Conservation (phyloP, 2,329 filamentous ascomycete genomes). For the Ascochyta koolunga region DNA sequence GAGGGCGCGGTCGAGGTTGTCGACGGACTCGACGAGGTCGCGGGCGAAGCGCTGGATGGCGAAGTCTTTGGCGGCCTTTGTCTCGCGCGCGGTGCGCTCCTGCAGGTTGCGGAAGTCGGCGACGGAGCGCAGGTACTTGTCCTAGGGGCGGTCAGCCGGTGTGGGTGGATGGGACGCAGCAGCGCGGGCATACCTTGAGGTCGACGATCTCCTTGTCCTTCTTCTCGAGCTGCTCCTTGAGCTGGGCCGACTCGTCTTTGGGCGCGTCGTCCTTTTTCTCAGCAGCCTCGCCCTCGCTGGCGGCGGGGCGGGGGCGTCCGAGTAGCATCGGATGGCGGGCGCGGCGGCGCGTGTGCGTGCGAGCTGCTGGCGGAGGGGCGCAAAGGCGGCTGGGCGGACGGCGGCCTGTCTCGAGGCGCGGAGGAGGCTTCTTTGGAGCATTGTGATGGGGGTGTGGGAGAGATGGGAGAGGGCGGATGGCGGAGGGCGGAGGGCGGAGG, state of each 20-base stretch:
- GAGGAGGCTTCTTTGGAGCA: conserved; percentile 59
- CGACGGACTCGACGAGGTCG: conserved; percentile 92
- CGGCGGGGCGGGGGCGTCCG: conserved; percentile 54
- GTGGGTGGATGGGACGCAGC: neutral
- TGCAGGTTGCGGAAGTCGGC: conserved; percentile 99
- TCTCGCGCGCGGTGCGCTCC: conserved; percentile 89
- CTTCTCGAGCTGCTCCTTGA: conserved; percentile 71
- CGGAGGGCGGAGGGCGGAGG: conserved; percentile 1
- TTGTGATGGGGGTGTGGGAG: conserved; percentile 35
- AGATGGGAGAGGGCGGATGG: neutral
- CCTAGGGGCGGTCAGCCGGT: conserved; percentile 60
- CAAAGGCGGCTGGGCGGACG: conserved; percentile 49
- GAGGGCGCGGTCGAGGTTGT: conserved; percentile 96
- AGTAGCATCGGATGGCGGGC: conserved; percentile 53
- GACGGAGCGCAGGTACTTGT: conserved; percentile 90
- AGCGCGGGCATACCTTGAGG: conserved; percentile 71
- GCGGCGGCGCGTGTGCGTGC: conserved; percentile 39
- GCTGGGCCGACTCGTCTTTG: conserved; percentile 35
- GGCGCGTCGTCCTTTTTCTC: conserved; percentile 56
- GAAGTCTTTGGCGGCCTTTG: conserved; percentile 85
- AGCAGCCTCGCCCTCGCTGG: conserved; percentile 47
- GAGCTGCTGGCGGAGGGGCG: conserved; percentile 42
- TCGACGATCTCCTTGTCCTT: conserved; percentile 77
- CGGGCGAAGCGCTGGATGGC: conserved; percentile 93
- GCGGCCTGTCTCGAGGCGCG: conserved; percentile 54